These are phyloP conservation scores for Skeletonema costatum DNA, from an alignment of 108 stramenopile species.

Conservation along the genomic window DNA sequence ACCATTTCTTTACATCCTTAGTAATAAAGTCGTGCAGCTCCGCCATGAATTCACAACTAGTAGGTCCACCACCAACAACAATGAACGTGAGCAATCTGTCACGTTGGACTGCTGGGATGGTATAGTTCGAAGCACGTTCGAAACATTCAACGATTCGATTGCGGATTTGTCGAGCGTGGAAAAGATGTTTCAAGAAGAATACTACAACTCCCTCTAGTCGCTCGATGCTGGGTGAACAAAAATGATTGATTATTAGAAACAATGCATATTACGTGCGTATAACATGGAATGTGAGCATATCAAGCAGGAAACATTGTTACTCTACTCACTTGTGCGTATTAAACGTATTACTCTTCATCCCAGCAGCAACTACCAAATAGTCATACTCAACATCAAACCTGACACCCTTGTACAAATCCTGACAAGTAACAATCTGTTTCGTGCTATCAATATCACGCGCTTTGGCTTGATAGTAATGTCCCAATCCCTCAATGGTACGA, in stretches of 20 bases:
- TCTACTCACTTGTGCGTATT: constrained; percentile 61
- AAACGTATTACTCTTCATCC: constrained; percentile 94
- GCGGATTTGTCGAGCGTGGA: constrained; percentile 93
- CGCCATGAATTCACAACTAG: constrained; percentile 92
- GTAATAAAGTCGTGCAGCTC: constrained; percentile 94
- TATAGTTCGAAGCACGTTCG: constrained; percentile 91
- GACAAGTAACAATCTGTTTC: constrained; percentile 58
- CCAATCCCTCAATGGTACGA: constrained; percentile 66
- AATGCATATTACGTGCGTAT: neutral
- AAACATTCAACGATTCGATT: constrained; percentile 94
- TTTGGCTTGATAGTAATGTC: constrained; percentile 86
- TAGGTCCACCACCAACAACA: constrained; percentile 97
- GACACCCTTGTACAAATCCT: constrained; percentile 65
- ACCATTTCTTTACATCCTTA: constrained; percentile 85
- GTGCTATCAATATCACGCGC: constrained; percentile 68
- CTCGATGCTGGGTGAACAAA: constrained; percentile 21
- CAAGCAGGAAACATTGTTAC: neutral
- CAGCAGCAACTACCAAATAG: constrained; percentile 85
- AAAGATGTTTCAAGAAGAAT: constrained; percentile 95
- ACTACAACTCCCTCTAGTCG: constrained; percentile 78
- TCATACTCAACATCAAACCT: constrained; percentile 88
- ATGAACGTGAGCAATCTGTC: constrained; percentile 91
- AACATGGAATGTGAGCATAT: neutral
- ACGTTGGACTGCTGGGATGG: constrained; percentile 64
- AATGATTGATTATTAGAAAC: neutral